Conservation (phyloP, 1,139 yeast genomes). For the Candida sp. region DNA sequence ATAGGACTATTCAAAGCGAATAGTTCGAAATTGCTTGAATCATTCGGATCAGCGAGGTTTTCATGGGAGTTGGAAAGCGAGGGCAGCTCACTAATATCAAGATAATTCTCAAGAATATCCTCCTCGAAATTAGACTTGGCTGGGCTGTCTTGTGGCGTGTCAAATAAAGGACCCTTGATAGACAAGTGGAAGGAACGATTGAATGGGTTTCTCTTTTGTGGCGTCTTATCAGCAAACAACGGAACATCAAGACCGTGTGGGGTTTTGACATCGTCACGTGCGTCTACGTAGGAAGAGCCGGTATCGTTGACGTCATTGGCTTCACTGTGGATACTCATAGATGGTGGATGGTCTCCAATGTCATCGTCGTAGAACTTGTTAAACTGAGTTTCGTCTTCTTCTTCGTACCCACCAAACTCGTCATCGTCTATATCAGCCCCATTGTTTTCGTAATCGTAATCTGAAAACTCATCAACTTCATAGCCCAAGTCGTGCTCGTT, state of each 20-base stretch:
- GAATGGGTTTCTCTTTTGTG: constrained; percentile 17
- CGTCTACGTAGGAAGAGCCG: not conserved
- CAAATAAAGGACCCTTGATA: constrained; percentile 25
- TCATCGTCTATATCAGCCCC: constrained; percentile 52
- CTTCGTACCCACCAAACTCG: constrained; percentile 56
- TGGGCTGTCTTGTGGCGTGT: constrained; percentile 14
- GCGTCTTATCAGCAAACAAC: not conserved
- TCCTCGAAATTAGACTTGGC: constrained; percentile 17
- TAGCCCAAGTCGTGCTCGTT: constrained; percentile 36
- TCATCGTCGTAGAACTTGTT: constrained; percentile 25
- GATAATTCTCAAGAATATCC: constrained; percentile 39
- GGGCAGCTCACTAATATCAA: constrained; percentile 22
- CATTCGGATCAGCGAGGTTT: not conserved
- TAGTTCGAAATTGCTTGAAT: constrained; percentile 20
- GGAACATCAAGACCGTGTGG: constrained; percentile 4
- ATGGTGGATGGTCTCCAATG: not conserved
- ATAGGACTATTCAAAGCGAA: constrained; percentile 40
- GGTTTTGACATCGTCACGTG: not conserved
- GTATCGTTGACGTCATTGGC: constrained; percentile 6
- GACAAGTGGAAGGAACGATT: constrained; percentile 35
- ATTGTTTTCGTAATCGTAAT: constrained; percentile 55
- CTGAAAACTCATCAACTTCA: constrained; percentile 39
- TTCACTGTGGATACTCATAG: not conserved
- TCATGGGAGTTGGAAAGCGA: constrained; percentile 5
- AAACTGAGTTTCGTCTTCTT: constrained; percentile 44